Evolutionary conservation across 2,329 filamentous ascomycete genomes (phyloP).

Genomic region (Madurella fahalii): DNA sequence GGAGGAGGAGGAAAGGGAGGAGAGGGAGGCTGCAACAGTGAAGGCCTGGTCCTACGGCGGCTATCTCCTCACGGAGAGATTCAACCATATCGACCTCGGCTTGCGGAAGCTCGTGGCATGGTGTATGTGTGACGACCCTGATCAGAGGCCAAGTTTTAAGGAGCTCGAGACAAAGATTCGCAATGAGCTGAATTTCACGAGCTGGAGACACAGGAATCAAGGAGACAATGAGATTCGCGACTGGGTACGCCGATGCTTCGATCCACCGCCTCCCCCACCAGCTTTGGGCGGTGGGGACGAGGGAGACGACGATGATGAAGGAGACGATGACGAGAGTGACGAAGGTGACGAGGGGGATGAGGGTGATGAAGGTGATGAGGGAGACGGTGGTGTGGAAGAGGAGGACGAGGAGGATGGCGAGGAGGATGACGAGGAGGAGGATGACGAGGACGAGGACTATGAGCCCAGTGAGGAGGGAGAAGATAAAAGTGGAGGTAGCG

Average conservation of each 20-base stretch:
- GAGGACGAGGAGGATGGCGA: neutral
- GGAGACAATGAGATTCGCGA: neutral
- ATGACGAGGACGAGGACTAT: neutral
- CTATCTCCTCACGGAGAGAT: neutral
- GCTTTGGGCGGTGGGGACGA: neutral
- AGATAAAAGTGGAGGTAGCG: no score
- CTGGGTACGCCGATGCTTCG: no score
- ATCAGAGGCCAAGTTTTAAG: neutral
- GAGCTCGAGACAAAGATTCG: neutral
- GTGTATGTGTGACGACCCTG: conserved; percentile 1
- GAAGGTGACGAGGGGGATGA: neutral
- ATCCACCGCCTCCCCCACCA: no score
- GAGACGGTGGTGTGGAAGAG: neutral
- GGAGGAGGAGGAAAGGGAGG: no score
- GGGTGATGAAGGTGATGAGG: neutral
- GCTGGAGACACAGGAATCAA: neutral
- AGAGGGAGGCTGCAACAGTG: no score
- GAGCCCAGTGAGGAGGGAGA: neutral
- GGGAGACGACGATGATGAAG: neutral
- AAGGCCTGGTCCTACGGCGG: neutral
- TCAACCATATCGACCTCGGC: no score
- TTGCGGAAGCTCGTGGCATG: neutral
- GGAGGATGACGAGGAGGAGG: neutral
- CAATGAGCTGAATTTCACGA: neutral
- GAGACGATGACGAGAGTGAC: neutral